Evolutionary conservation across 169 alveolate species (phyloP).

Genomic region (Eimeria zaria): DNA sequence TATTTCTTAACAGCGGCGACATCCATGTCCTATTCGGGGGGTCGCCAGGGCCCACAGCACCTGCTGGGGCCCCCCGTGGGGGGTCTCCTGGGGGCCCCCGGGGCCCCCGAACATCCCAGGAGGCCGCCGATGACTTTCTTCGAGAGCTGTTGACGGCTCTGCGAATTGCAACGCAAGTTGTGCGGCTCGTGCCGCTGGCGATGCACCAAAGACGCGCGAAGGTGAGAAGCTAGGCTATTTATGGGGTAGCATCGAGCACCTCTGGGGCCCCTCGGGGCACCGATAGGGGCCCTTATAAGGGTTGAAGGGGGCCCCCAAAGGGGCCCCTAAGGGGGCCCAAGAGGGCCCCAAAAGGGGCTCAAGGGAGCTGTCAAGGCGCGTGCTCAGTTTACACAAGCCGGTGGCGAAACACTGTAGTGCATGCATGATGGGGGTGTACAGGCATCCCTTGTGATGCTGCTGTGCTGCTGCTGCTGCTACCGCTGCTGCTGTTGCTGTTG

Average conservation of each 20-base stretch:
- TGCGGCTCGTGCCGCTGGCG: slow-evolving; percentile 62
- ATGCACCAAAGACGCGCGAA: slow-evolving; percentile 71
- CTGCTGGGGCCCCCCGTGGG: slow-evolving; percentile 6
- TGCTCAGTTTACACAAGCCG: too few species aligned
- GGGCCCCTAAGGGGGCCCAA: neutral
- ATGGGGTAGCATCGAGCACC: neutral
- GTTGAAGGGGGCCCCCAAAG: neutral
- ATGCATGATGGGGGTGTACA: neutral
- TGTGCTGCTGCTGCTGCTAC: slow-evolving; percentile 10
- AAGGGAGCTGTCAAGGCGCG: too few species aligned
- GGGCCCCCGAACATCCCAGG: slow-evolving; percentile 38
- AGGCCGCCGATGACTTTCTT: slow-evolving; percentile 48
- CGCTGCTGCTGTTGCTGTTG: slow-evolving; percentile 27
- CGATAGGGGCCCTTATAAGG: neutral
- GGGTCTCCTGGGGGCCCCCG: neutral
- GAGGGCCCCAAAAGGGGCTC: neutral
- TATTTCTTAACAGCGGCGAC: slow-evolving; percentile 70
- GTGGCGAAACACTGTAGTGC: too few species aligned
- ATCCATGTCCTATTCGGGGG: neutral
- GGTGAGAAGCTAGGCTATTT: neutral
- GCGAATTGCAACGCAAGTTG: slow-evolving; percentile 74
- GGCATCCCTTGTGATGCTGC: neutral
- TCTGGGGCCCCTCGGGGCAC: neutral
- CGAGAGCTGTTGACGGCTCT: slow-evolving; percentile 62
- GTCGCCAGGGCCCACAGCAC: slow-evolving; percentile 30